Conservation (phyloP, 352 stramenopile genomes). For the Phytophthora fragariae region DNA sequence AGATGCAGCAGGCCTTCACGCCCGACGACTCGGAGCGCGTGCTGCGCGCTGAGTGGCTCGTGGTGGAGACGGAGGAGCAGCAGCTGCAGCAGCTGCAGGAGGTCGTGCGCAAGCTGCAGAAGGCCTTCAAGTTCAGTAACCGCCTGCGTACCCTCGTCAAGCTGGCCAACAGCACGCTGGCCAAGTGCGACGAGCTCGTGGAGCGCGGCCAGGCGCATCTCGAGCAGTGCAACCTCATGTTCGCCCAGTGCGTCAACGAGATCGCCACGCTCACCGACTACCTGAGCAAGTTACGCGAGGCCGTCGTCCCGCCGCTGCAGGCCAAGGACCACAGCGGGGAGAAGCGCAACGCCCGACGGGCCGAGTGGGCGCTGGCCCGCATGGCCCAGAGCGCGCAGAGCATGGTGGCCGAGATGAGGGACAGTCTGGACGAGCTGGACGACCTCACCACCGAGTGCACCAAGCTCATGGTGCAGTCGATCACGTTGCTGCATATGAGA, state of each 20-base stretch:
- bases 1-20: constrained; percentile 75
- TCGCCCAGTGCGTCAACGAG: constrained; percentile 81
- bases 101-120: constrained; percentile 69
- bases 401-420: constrained; percentile 75
- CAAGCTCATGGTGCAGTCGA: constrained; percentile 88
- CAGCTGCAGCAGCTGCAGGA: constrained; percentile 70
- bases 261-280: constrained; percentile 83
- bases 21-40: constrained; percentile 78
- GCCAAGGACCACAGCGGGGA: constrained; percentile 76
- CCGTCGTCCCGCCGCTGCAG: constrained; percentile 59
- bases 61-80: constrained; percentile 84
- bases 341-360: constrained; percentile 70
- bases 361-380: constrained; percentile 76
- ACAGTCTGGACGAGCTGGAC: constrained; percentile 82
- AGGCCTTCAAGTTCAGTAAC: constrained; percentile 89
- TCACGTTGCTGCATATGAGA: constrained; percentile 87
- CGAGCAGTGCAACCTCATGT: constrained; percentile 86
- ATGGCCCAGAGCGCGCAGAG: constrained; percentile 78
- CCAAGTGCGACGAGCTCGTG: constrained; percentile 73
- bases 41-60: constrained; percentile 72
- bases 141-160: constrained; percentile 67
- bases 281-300: constrained; percentile 73
- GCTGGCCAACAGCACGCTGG: constrained; percentile 72
- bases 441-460: constrained; percentile 83
- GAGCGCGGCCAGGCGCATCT: constrained; percentile 73